Percentiles rank a stretch among this genome's conserved stretches.
These are phyloP conservation scores for Pichia rugopelliculosa DNA, from an alignment of 805 yeast genomes.

Conservation along the genomic window DNA sequence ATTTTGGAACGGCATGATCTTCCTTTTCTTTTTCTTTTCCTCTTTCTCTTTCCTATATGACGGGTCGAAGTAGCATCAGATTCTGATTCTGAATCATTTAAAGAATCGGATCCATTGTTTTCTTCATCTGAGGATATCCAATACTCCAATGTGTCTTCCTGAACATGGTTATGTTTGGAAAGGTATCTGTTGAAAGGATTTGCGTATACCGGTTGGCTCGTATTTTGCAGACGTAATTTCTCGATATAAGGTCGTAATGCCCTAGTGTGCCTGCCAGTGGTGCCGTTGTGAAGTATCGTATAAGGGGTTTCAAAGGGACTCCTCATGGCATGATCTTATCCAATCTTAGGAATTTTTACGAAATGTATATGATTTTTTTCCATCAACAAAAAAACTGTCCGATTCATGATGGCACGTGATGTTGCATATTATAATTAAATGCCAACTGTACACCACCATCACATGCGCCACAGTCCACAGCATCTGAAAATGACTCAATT, in stretches of 20 bases:
- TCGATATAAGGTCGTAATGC: constrained; percentile 4
- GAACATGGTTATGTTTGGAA: constrained; percentile 10
- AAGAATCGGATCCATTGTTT: background rate
- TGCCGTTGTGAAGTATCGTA: background rate
- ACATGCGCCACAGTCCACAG: too few relatives aligned
- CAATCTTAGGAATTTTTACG: too few relatives aligned
- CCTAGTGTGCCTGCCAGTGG: background rate
- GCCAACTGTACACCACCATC: too few relatives aligned
- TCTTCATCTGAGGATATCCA: constrained; percentile 17
- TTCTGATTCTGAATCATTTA: background rate
- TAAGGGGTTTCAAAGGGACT: constrained; percentile 6
- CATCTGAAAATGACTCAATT: background rate
- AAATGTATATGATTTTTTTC: too few relatives aligned
- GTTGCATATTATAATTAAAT: background rate
- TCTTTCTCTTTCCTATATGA: background rate
- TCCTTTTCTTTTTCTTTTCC: background rate
- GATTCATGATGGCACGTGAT: background rate
- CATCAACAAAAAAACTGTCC: background rate
- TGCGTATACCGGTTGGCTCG: constrained; percentile 4
- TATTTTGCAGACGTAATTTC: constrained; percentile 4
- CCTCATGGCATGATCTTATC: background rate
- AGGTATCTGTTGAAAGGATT: constrained; percentile 10
- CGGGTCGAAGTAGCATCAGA: background rate
- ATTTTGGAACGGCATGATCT: background rate
- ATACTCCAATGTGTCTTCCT: constrained; percentile 17